Evolutionary conservation across 2,329 filamentous ascomycete genomes (phyloP).

Genomic region (Lasiodiplodia theobromae): DNA sequence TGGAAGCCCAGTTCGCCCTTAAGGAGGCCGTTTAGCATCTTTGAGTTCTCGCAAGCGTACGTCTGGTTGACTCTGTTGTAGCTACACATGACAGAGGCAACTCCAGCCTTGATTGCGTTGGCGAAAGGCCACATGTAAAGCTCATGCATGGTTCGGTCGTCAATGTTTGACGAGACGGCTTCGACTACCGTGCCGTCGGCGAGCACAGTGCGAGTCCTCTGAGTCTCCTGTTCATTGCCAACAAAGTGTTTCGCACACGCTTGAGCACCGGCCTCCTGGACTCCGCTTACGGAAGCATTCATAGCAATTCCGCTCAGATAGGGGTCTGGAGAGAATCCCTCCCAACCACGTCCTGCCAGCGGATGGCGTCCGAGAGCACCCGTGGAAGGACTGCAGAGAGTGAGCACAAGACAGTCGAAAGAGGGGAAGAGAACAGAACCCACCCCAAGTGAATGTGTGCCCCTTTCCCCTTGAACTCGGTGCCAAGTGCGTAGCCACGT

Average conservation of each 20-base stretch:
- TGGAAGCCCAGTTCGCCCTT: slow-evolving; percentile 56
- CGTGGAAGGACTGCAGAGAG: slow-evolving; percentile 42
- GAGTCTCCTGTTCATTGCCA: slow-evolving; percentile 72
- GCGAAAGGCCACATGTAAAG: slow-evolving; percentile 81
- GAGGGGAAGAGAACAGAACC: neutral
- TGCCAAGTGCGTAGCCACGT: slow-evolving; percentile 43
- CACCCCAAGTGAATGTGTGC: slow-evolving; percentile 51
- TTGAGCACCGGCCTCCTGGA: slow-evolving; percentile 53
- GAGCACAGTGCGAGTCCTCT: slow-evolving; percentile 42
- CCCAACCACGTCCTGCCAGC: slow-evolving; percentile 56
- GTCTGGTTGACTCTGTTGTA: slow-evolving; percentile 49
- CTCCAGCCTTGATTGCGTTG: slow-evolving; percentile 72
- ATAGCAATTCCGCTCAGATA: slow-evolving; percentile 55
- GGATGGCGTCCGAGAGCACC: slow-evolving; percentile 53
- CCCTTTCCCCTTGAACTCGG: slow-evolving; percentile 43
- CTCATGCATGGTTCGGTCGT: slow-evolving; percentile 78
- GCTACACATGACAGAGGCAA: slow-evolving; percentile 58
- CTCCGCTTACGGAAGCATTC: slow-evolving; percentile 51
- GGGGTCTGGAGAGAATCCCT: slow-evolving; percentile 58
- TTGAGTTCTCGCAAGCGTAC: slow-evolving; percentile 55
- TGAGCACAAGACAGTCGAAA: neutral
- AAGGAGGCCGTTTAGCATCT: slow-evolving; percentile 53
- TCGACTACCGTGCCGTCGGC: slow-evolving; percentile 59
- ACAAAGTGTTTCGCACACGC: slow-evolving; percentile 57
- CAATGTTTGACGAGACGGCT: slow-evolving; percentile 63